These are phyloP conservation scores for Davidsoniella australis DNA, from an alignment of 2,329 filamentous ascomycete genomes.

Conservation along the genomic window DNA sequence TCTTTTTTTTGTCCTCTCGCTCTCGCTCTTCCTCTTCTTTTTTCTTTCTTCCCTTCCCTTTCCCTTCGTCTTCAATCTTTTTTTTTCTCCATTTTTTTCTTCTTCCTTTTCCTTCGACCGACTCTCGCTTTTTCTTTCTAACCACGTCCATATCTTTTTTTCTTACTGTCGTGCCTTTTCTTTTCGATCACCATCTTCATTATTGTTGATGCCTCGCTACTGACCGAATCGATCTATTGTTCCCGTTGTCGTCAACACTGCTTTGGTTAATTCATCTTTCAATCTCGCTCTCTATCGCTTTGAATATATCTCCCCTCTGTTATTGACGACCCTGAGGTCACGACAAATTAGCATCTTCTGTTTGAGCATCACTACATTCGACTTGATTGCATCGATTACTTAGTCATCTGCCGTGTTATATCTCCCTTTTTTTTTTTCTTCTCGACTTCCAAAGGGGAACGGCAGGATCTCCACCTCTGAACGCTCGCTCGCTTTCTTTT, in stretches of 20 bases:
- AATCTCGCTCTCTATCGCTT: too few relatives aligned
- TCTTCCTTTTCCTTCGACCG: conserved; percentile 1
- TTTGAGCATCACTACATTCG: not conserved
- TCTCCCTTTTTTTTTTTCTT: not conserved
- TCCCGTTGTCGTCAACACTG: too few relatives aligned
- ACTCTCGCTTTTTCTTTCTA: not conserved
- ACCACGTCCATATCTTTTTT: not conserved
- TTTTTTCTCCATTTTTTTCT: conserved; percentile 2
- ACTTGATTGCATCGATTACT: not conserved
- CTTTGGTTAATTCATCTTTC: too few relatives aligned
- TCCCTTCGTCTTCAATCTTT: conserved; percentile 9
- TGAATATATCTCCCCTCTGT: not conserved
- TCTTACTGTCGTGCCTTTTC: not conserved
- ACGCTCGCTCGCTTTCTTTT: conserved; percentile 1
- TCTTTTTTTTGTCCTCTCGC: conserved; percentile 6
- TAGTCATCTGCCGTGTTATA: not conserved
- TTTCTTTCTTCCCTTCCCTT: not conserved
- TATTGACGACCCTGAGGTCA: not conserved
- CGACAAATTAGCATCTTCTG: not conserved
- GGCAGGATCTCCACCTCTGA: conserved; percentile 10
- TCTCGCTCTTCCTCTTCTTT: conserved; percentile 5
- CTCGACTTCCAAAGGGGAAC: conserved; percentile 5
- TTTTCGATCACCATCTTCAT: not conserved
- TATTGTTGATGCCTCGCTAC: not conserved
- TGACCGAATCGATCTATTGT: not conserved